phyloP scores from a whole-genome alignment of 495 filamentous ascomycete species.

The Penicillium tannophilum region DNA sequence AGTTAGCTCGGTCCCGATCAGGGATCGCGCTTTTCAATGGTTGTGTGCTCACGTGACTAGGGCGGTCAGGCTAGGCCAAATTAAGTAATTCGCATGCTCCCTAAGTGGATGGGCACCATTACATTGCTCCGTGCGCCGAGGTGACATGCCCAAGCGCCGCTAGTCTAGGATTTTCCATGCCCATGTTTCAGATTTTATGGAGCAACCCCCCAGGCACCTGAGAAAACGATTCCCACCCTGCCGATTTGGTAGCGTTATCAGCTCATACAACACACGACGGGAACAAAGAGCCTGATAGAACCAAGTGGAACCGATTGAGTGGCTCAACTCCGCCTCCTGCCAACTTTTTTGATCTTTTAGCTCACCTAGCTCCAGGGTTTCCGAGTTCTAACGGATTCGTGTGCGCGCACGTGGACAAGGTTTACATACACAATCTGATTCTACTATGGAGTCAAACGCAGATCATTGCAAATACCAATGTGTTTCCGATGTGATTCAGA shows the following conservation, averaged over 20 bases:
- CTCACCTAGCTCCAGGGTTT: background rate
- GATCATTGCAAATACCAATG: background rate
- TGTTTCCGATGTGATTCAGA: too few species aligned
- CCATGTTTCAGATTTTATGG: slow-evolving; percentile 33
- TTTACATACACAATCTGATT: too few species aligned
- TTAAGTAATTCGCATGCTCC: background rate
- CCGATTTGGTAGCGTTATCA: background rate
- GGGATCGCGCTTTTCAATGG: slow-evolving; percentile 9
- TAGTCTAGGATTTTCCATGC: slow-evolving; percentile 22
- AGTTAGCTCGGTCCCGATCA: background rate
- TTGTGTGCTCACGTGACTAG: slow-evolving; percentile 18
- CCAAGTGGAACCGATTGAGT: background rate
- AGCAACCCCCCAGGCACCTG: background rate
- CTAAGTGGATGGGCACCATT: too few species aligned
- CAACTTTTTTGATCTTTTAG: background rate
- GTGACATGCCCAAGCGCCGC: slow-evolving; percentile 13
- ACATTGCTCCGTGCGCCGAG: slow-evolving; percentile 5
- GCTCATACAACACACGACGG: background rate
- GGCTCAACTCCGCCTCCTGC: slow-evolving; percentile 1
- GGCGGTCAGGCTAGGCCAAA: background rate
- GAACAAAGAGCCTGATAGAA: background rate
- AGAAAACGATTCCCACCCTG: background rate
- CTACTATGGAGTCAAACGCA: background rate
- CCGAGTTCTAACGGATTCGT: too few species aligned
- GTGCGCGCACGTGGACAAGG: too few species aligned